Base-by-base conservation (phyloP, 176 grass and related monocot genomes). In the Musa troglodytarum region DNA sequence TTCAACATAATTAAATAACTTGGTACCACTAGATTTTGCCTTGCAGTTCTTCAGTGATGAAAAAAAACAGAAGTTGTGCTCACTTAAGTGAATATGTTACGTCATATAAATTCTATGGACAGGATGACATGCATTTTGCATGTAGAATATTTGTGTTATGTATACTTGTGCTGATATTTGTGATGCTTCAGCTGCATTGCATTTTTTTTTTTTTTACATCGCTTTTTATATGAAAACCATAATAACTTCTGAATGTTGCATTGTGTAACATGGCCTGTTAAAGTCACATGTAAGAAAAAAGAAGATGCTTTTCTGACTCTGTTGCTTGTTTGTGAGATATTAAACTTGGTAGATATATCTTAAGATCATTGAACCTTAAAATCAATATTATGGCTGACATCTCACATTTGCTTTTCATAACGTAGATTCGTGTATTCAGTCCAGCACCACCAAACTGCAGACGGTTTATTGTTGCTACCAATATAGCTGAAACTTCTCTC, bases 401-500 rank as follows among this genome's bases (percentile, higher is more conserved):
- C 20, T 24, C 85, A 17, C 50, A 77, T 81, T 71, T 88, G n/a
- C 59, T 74, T 17, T 70, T 19, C 23, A 88, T 28, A 52, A 51
- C 53, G 68, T 77, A 97, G 93, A 79, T 97, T 26, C 81, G 93
- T 49, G 93, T 93, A 52, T 97, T 97, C 78, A 52, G 85, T 88
- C 81, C 86, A 72, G 87, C 90, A 73, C 93, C 90, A 77, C 81
- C 85, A 75, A 86, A 97, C 50, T 97, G 93, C 77, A 81, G 93
- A 69, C 83, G 93, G 8, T 97, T 97, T 81, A 93, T 97, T 87
- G 93, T 93, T 81, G 87, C 93, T n/a, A 97, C 93, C 59, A 97
- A 97, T 81, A 85, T 97, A 56, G 93, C 93, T 85, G 93, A 93
- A 90, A 97, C 93, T 88, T 97, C 93, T 50, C 79, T 97, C 56